phyloP scores from a whole-genome alignment of 139 green algal species.

The Coelastrella sp. region DNA sequence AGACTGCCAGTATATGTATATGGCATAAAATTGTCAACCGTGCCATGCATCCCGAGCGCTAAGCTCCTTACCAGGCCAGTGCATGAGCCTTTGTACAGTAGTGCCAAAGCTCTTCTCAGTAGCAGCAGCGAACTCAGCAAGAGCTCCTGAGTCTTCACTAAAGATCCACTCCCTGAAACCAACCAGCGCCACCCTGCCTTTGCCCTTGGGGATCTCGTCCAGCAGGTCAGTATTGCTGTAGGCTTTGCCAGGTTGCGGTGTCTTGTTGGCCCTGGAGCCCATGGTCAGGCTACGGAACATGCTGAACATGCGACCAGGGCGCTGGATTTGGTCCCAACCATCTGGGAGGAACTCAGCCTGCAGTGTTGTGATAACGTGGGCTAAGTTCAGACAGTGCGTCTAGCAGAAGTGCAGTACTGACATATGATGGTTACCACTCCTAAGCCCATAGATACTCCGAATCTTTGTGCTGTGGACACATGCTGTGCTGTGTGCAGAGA shows the following conservation, averaged over 20 bases:
- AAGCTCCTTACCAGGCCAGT: conserved; percentile 60
- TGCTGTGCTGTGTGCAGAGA: too few species aligned
- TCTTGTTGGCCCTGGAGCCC: too few species aligned
- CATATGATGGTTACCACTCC: too few species aligned
- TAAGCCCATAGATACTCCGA: not conserved
- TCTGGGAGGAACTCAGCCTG: not conserved
- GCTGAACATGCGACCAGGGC: not conserved
- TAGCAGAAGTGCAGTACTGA: too few species aligned
- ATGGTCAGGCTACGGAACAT: too few species aligned
- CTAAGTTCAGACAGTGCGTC: too few species aligned
- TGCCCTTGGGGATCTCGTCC: not conserved
- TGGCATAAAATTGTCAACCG: not conserved
- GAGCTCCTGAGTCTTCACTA: conserved; percentile 65
- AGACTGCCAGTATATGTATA: not conserved
- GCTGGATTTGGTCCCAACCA: conserved; percentile 3
- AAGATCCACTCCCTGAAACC: conserved; percentile 71
- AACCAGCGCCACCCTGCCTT: conserved; percentile 56
- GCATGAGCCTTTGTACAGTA: conserved; percentile 88
- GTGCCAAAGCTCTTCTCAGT: conserved; percentile 86
- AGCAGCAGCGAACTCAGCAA: conserved; percentile 83
- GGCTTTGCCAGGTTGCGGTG: not conserved
- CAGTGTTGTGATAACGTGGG: too few species aligned
- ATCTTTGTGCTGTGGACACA: not conserved
- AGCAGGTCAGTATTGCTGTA: not conserved
- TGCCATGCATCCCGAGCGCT: not conserved